Base-by-base conservation (phyloP, 2,329 filamentous ascomycete genomes). In the Aspergillus pseudoterreus region DNA sequence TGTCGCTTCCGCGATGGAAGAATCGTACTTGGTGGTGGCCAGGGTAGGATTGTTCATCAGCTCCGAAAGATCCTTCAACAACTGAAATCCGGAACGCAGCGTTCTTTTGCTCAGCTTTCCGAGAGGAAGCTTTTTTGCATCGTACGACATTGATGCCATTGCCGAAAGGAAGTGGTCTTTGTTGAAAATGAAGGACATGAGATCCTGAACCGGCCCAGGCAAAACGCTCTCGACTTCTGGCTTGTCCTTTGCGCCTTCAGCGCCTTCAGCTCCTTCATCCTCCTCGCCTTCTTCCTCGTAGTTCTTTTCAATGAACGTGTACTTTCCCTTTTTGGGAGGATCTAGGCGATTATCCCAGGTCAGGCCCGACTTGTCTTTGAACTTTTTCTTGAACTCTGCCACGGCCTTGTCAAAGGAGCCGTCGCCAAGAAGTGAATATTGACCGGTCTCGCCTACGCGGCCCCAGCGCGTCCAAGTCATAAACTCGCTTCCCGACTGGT, bases 171-270 rank as follows among this genome's bases (percentile, higher is more conserved):
- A 90, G 65, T 86, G 85, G 19, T 84, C 67, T 51, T 83, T 79
- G 67, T 95, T 92, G 77, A 95, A 95, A 54, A 96, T 95, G 57
- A 95, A 81, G 53, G 84, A 74, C 78, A 95, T 85, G 17, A 95
- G 74, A 8, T 82, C 73, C 64, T 90, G 84, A 3, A 90, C 76
- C 0, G 83, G 76, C 11, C 72, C 67, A 0, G 78, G 70, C 2
- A 92, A 77, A 3, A 78, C 82, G 66, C 82, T 87, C 53, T 82
- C 72, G 0, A 75, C 71, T 0, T 68, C 60, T 12, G 74, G 64
- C 8, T 69, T 63, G 1, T 72, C 71, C 6, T 69, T 61, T 8
- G 63, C 57, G 9, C 67, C 66, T 2, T 68, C 63, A 8, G 62
- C 57, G 8, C 66, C 66, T 2, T 68, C 63, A 8, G 62, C 52